Percentiles rank a stretch among this genome's conserved stretches.
Conservation (phyloP, 331 rosid genomes). For the Pyrus hybrid region DNA sequence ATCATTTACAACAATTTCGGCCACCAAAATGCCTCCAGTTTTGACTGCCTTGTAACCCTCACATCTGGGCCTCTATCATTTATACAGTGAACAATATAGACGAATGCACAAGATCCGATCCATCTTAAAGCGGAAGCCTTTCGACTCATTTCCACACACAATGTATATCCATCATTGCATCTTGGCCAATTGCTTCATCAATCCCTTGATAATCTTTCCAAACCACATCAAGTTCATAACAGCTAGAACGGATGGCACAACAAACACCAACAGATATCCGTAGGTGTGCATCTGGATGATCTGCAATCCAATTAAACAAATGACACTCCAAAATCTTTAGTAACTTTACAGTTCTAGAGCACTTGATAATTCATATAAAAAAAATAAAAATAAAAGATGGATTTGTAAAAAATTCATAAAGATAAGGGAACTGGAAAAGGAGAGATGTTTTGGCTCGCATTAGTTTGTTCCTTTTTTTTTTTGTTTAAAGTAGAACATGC, state of each 20-base stretch:
- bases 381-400: no score
- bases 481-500: background rate
- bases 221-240: conserved; percentile 49
- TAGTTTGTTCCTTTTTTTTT: background rate
- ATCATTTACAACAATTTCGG: background rate
- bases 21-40: background rate
- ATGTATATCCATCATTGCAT: conserved; percentile 8
- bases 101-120: conserved; percentile 5
- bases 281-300: conserved; percentile 37
- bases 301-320: conserved; percentile 22
- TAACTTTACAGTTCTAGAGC: background rate
- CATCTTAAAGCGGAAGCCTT: background rate
- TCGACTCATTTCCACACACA: conserved; percentile 5
- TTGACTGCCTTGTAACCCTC: background rate
- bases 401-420: background rate
- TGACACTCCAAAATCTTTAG: background rate
- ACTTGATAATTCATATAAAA: background rate
- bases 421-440: background rate
- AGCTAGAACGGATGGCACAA: conserved; percentile 35
- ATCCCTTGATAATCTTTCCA: conserved; percentile 38
- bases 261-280: conserved; percentile 38
- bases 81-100: conserved; percentile 17
- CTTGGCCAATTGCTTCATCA: conserved; percentile 37
- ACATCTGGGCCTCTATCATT: background rate
- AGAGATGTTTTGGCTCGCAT: background rate